Evolutionary conservation across 2,329 filamentous ascomycete genomes (phyloP), one percentile per base, ranked within the genome.

Genomic region (Cylindrodendrum hubeiense): DNA sequence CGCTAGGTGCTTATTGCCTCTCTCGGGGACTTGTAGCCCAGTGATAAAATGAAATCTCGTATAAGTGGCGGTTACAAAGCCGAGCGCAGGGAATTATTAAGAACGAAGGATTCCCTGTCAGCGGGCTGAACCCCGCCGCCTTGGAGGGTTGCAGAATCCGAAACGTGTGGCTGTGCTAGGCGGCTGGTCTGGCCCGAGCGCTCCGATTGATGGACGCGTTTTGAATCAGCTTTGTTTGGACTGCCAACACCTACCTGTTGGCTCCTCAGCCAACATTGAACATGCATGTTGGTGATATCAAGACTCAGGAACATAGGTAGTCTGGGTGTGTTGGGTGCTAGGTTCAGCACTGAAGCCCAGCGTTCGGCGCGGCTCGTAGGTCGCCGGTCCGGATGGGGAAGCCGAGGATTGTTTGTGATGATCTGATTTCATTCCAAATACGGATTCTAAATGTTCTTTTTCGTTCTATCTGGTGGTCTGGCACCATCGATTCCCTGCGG

Each of bases 401-500:
- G 44, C 22, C 44, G 43, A 46, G 43, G 13, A 26, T n/a, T 22
- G 43, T 26, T 2, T 13, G 13, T n/a, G 34, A 37, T 17, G 10
- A 3, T 26, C 6, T 47, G 22, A 17, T n/a, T 28, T 47, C 15
- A 24, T 47, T 47, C 22, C 8, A 47, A 47, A 47, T 17, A n/a
- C 3, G 4, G 5, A 30, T 30, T 15, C 41, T 46, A 46, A 26
- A 39, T 24, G n/a, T n/a, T n/a, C n/a, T 21, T 17, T 10, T 22
- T 5, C 60, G 22, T 24, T 63, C 67, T 30, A 74, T 66, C 54
- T 62, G 21, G 47, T 71, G 0, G 57, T 67, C 28, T 77, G 70
- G 47, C 76, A 78, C 76, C 76, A 78, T 57, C 76, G 66, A n/a
- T 66, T 53, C 19, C 60, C 65, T 1, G 53, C 57, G 1, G 53